These are phyloP conservation scores for Chaetomium fimeti DNA, from an alignment of 495 filamentous ascomycete genomes.

Conservation along the genomic window DNA sequence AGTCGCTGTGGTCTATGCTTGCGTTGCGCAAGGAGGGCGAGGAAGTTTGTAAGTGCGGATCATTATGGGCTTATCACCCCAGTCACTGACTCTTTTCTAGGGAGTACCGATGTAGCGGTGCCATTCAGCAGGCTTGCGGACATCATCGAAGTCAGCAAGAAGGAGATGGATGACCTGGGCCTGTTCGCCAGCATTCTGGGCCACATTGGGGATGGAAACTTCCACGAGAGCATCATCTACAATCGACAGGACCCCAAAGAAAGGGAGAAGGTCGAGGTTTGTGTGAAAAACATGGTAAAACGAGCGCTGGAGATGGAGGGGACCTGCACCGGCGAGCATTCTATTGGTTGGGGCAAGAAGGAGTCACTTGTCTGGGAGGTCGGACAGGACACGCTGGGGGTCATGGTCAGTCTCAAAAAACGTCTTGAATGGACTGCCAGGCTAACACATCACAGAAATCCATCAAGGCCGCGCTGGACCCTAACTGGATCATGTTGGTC, in stretches of 20 bases:
- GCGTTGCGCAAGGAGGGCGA: constrained; percentile 61
- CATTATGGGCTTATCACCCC: background rate
- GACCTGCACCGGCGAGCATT: constrained; percentile 89
- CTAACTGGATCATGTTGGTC: constrained; percentile 70
- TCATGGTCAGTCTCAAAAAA: constrained; percentile 57
- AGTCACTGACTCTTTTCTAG: constrained; percentile 30
- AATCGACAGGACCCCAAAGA: constrained; percentile 65
- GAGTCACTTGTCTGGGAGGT: constrained; percentile 75
- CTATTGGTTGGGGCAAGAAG: constrained; percentile 86
- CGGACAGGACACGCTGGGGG: constrained; percentile 72
- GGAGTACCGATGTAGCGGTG: constrained; percentile 84
- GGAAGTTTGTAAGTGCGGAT: constrained; percentile 52
- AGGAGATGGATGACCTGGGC: constrained; percentile 80
- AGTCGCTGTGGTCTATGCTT: constrained; percentile 73
- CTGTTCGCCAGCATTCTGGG: constrained; percentile 81
- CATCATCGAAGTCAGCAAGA: constrained; percentile 86
- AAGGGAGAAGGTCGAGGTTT: constrained; percentile 67
- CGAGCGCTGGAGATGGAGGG: constrained; percentile 89
- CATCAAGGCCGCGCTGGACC: constrained; percentile 83
- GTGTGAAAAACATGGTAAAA: constrained; percentile 85
- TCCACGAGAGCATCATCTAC: constrained; percentile 88
- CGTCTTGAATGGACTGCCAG: background rate
- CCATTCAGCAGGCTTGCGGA: constrained; percentile 83
- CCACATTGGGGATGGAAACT: constrained; percentile 88
- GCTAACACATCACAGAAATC: constrained; percentile 46